Evolutionary conservation across 306 rosid species (phyloP).

Genomic region (Erythrophleum fordii): DNA sequence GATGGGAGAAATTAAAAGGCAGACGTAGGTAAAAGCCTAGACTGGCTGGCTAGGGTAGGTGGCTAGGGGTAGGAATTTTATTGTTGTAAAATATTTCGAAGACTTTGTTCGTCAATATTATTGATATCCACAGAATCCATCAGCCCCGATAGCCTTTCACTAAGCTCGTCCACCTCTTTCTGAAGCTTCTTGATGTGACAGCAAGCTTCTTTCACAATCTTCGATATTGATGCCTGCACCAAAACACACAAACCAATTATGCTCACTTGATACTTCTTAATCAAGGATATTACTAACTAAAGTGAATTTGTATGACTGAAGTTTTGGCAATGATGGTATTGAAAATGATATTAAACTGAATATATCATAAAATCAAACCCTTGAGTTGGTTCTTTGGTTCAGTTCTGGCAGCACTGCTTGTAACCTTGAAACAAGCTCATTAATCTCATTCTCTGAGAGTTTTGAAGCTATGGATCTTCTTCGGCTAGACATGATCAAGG

Average conservation of each 20-base stretch:
- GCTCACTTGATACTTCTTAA: no score
- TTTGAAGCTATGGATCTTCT: slow-evolving; percentile 47
- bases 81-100: slow-evolving; percentile 40
- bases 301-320: no score
- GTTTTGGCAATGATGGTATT: neutral
- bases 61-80: neutral
- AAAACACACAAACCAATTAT: neutral
- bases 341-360: neutral
- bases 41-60: neutral
- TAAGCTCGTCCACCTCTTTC: slow-evolving; percentile 52
- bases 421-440: slow-evolving; percentile 50
- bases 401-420: slow-evolving; percentile 44
- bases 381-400: slow-evolving; percentile 46
- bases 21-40: neutral
- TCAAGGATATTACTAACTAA: no score
- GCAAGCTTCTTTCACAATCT: slow-evolving; percentile 46
- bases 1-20: neutral
- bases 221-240: slow-evolving; percentile 44
- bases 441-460: slow-evolving; percentile 44
- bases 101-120: slow-evolving; percentile 44
- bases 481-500: slow-evolving; percentile 41
- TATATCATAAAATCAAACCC: slow-evolving; percentile 33
- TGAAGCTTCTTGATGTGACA: slow-evolving; percentile 47
- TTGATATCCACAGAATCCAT: slow-evolving; percentile 47
- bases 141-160: slow-evolving; percentile 43